phyloP scores from a whole-genome alignment of 169 alveolate genomes.

The Cryptosporidium parvum region DNA sequence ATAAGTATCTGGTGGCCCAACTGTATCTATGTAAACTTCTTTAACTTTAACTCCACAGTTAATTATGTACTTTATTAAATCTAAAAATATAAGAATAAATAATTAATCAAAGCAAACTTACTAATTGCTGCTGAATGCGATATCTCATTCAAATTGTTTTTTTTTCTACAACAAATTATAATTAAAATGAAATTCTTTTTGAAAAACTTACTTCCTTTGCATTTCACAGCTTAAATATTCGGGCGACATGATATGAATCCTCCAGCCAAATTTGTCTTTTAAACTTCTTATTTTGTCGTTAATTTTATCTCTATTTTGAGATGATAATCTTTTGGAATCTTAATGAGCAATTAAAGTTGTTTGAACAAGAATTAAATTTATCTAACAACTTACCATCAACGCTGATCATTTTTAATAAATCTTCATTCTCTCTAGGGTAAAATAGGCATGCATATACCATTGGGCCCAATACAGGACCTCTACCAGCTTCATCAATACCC shows the following conservation, averaged over 20 bases:
- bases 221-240: slow-evolving; percentile 88
- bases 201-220: slow-evolving; percentile 83
- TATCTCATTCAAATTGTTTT: slow-evolving; percentile 89
- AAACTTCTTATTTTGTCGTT: slow-evolving; percentile 81
- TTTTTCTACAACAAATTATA: slow-evolving; percentile 80
- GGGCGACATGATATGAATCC: slow-evolving; percentile 82
- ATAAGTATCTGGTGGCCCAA: slow-evolving; percentile 93
- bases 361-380: neutral
- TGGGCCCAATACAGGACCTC: slow-evolving; percentile 99
- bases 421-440: slow-evolving; percentile 88
- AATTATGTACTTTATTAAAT: slow-evolving; percentile 81
- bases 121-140: slow-evolving; percentile 91
- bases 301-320: slow-evolving; percentile 85
- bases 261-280: slow-evolving; percentile 84
- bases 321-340: slow-evolving; percentile 91
- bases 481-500: slow-evolving; percentile 99
- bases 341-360: neutral
- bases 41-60: slow-evolving; percentile 80
- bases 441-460: slow-evolving; percentile 96
- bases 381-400: slow-evolving; percentile 83
- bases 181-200: neutral
- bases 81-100: neutral
- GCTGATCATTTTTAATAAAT: slow-evolving; percentile 82
- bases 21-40: slow-evolving; percentile 93
- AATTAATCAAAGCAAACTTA: slow-evolving; percentile 11